A percentile compares a stretch with the other conserved stretches of the same genome.
These are phyloP conservation scores for Prunus mume DNA, from an alignment of 306 rosid species.

Conservation along the genomic window DNA sequence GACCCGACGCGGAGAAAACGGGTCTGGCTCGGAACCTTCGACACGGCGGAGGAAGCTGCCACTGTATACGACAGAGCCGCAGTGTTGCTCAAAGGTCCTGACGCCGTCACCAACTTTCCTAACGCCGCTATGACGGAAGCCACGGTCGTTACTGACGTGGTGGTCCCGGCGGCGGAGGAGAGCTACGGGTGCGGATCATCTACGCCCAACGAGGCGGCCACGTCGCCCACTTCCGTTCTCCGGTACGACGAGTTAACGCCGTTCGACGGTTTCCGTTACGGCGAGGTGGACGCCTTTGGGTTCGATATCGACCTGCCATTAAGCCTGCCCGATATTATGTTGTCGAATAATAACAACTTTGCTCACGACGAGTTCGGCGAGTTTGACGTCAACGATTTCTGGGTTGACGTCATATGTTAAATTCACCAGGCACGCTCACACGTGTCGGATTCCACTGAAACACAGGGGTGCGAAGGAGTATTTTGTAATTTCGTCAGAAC, in stretches of 20 bases:
- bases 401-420: slow-evolving; percentile 40
- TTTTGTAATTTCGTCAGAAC: slow-evolving; percentile 21
- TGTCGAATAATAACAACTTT: slow-evolving; percentile 37
- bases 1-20: slow-evolving; percentile 65
- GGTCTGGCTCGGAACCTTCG: slow-evolving; percentile 78
- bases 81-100: slow-evolving; percentile 51
- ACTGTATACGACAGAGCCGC: slow-evolving; percentile 70
- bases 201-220: neutral
- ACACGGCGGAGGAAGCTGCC: slow-evolving; percentile 86
- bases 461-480: neutral
- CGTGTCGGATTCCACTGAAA: neutral
- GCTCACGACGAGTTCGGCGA: slow-evolving; percentile 68
- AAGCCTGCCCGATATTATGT: slow-evolving; percentile 35
- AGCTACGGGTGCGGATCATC: neutral
- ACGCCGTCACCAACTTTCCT: slow-evolving; percentile 68
- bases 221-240: slow-evolving; percentile 69
- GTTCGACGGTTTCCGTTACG: slow-evolving; percentile 31
- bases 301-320: slow-evolving; percentile 50
- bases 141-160: neutral
- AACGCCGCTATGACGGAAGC: slow-evolving; percentile 8
- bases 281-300: slow-evolving; percentile 39
- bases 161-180: slow-evolving; percentile 20
- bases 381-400: slow-evolving; percentile 57
- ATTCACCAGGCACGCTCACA: neutral
- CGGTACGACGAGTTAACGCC: slow-evolving; percentile 18